Percentiles rank a stretch among this genome's conserved stretches.
Conservation (phyloP, 2,329 filamentous ascomycete species). For the Chrysosporium keratinophilum region DNA sequence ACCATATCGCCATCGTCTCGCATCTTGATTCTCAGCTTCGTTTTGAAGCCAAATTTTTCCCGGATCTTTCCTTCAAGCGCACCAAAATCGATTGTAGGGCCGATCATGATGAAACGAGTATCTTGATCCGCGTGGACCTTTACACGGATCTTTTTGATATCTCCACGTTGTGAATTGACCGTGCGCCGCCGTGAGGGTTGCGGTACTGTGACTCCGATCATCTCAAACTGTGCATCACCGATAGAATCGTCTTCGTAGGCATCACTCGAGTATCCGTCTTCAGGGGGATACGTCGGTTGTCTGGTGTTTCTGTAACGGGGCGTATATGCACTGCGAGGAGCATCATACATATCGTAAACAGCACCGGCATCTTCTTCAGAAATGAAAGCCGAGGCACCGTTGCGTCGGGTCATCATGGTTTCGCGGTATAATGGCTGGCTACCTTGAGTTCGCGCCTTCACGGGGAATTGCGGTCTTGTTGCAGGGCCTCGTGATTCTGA, state of each 20-base stretch:
- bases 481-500: conserved; percentile 43
- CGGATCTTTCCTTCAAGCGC: conserved; percentile 70
- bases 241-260: conserved; percentile 60
- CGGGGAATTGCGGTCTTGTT: conserved; percentile 23
- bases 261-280: conserved; percentile 62
- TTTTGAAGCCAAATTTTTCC: conserved; percentile 68
- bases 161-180: conserved; percentile 39
- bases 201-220: conserved; percentile 49
- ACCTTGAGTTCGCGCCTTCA: conserved; percentile 21
- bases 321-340: conserved; percentile 2
- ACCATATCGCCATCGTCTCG: conserved; percentile 93
- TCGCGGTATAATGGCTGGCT: conserved; percentile 26
- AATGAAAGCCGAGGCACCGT: conserved; percentile 17
- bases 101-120: conserved; percentile 84
- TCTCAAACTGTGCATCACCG: conserved; percentile 71
- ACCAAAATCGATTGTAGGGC: conserved; percentile 58
- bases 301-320: conserved; percentile 25
- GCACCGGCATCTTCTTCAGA: conserved; percentile 34
- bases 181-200: conserved; percentile 31
- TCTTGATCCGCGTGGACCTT: conserved; percentile 83
- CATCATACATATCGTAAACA: conserved; percentile 53
- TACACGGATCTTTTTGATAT: conserved; percentile 69
- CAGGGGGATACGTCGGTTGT: conserved; percentile 60
- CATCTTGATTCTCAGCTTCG: conserved; percentile 66
- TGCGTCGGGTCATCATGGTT: conserved; percentile 23